phyloP scores from a whole-genome alignment of 768 basidiomycete genomes.

The Serendipita vermifera region DNA sequence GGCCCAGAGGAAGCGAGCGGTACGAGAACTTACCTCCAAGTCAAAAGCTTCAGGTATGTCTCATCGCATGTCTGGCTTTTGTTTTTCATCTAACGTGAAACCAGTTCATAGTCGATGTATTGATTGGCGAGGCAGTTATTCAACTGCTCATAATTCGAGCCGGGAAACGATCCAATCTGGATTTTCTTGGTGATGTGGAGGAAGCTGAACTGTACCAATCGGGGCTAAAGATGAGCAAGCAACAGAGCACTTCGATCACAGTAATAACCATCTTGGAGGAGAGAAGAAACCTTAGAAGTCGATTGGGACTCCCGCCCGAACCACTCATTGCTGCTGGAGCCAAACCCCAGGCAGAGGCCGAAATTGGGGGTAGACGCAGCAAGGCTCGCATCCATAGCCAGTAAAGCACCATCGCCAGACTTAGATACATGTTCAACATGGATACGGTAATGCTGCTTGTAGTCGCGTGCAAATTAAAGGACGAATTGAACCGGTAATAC shows the following conservation, averaged over 20 bases:
- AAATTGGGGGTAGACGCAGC: too few species aligned
- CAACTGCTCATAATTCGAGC: slow-evolving; percentile 65
- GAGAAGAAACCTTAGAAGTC: too few species aligned
- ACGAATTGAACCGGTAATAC: too few species aligned
- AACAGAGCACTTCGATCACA: neutral
- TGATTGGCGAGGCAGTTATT: slow-evolving; percentile 56
- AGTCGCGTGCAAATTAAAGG: too few species aligned
- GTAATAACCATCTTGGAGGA: neutral
- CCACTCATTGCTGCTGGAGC: too few species aligned
- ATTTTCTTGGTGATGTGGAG: slow-evolving; percentile 38
- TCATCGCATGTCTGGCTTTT: neutral
- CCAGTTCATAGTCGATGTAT: slow-evolving; percentile 34
- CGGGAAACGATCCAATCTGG: slow-evolving; percentile 39
- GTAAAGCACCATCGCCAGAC: too few species aligned
- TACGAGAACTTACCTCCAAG: slow-evolving; percentile 14
- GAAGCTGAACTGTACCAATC: slow-evolving; percentile 42
- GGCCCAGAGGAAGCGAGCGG: slow-evolving; percentile 11
- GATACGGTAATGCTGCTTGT: too few species aligned
- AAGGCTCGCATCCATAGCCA: too few species aligned
- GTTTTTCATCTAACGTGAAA: neutral
- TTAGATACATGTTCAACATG: too few species aligned
- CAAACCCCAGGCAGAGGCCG: too few species aligned
- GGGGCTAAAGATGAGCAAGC: slow-evolving; percentile 25
- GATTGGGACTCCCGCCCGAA: too few species aligned
- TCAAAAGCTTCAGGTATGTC: slow-evolving; percentile 14